A percentile compares a stretch with the other conserved stretches of the same genome.
Evolutionary conservation across 108 stramenopile genomes (phyloP).

Genomic region (Halocafeteria seosinensis): DNA sequence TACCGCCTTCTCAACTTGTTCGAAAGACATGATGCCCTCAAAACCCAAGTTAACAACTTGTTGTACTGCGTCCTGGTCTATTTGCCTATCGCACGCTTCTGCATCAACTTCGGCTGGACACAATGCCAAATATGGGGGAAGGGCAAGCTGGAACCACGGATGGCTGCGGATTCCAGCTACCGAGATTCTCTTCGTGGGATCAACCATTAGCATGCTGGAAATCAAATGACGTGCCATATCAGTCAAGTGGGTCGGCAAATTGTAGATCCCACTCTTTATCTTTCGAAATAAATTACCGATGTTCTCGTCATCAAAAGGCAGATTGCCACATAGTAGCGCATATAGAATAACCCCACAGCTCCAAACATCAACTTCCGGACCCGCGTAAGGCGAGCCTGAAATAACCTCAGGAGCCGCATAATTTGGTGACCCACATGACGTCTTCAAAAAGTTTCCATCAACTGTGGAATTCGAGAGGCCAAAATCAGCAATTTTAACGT

Average conservation of each 20-base stretch:
- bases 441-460: conserved; percentile 92
- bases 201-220: conserved; percentile 92
- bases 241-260: conserved; percentile 73
- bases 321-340: conserved; percentile 87
- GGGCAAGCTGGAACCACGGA: conserved; percentile 90
- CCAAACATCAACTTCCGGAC: conserved; percentile 97
- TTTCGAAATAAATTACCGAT: conserved; percentile 97
- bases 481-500: conserved; percentile 98
- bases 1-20: background rate
- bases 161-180: conserved; percentile 87
- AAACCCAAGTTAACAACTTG: conserved; percentile 13
- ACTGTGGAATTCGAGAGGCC: conserved; percentile 90
- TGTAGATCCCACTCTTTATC: conserved; percentile 95
- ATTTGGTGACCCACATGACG: conserved; percentile 91
- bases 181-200: conserved; percentile 96
- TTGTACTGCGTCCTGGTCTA: conserved; percentile 17
- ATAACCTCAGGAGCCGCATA: conserved; percentile 99
- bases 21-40: conserved; percentile 3
- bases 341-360: conserved; percentile 95
- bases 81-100: conserved; percentile 8
- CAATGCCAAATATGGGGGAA: conserved; percentile 83
- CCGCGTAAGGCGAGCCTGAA: conserved; percentile 85
- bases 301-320: conserved; percentile 96
- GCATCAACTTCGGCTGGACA: conserved; percentile 50
- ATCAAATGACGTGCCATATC: conserved; percentile 82